Conservation (phyloP, 2,329 filamentous ascomycete species). For the Rhinocladiella mackenziei region DNA sequence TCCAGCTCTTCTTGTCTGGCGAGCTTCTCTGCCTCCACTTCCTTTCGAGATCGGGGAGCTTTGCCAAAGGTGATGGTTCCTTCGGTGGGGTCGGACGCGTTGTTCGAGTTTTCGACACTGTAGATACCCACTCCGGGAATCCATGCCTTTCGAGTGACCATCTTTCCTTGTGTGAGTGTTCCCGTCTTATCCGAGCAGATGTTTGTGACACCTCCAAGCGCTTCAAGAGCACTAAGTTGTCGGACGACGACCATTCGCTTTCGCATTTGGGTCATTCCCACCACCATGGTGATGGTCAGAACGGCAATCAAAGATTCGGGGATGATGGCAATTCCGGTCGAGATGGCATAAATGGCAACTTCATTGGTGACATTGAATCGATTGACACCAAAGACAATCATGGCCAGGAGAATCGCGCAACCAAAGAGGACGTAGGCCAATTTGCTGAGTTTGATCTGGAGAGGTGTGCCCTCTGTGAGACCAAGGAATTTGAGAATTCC, state of each 20-base stretch:
- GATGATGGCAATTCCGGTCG: conserved; percentile 59
- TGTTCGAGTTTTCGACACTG: conserved; percentile 50
- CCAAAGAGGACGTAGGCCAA: conserved; percentile 77
- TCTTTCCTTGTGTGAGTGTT: conserved; percentile 53
- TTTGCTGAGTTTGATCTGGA: conserved; percentile 80
- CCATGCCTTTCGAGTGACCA: conserved; percentile 59
- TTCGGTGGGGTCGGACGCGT: conserved; percentile 54
- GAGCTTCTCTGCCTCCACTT: conserved; percentile 34
- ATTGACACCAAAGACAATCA: conserved; percentile 60
- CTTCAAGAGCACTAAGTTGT: conserved; percentile 53
- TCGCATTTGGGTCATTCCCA: conserved; percentile 53
- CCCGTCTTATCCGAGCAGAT: conserved; percentile 59
- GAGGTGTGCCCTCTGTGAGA: conserved; percentile 68
- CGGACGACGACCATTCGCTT: conserved; percentile 52
- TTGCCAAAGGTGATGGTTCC: conserved; percentile 43
- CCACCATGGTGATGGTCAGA: conserved; percentile 59
- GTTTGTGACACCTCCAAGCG: conserved; percentile 54
- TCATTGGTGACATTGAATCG: conserved; percentile 54
- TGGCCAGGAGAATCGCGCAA: conserved; percentile 60
- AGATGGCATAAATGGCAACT: conserved; percentile 57
- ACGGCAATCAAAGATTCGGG: conserved; percentile 62
- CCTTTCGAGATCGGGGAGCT: conserved; percentile 32
- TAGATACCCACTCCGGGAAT: conserved; percentile 52
- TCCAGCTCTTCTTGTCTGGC: conserved; percentile 50
- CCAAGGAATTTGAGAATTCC: conserved; percentile 54